These are phyloP conservation scores for Trametes elegans DNA, from an alignment of 768 basidiomycete genomes.

Conservation along the genomic window DNA sequence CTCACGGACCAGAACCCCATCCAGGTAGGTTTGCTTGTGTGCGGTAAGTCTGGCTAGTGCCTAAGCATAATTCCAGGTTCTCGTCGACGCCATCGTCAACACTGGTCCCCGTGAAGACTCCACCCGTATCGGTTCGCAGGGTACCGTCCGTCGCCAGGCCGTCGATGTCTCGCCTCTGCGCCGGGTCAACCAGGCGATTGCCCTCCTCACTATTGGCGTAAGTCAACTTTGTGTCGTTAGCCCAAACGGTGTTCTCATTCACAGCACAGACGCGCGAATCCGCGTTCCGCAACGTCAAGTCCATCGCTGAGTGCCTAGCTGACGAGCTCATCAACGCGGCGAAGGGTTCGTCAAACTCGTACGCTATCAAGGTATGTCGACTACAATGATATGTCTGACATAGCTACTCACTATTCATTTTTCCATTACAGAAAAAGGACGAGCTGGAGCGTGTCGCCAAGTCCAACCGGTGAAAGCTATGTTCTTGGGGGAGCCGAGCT, in stretches of 20 bases:
- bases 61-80: constrained; percentile 49
- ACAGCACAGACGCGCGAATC: constrained; percentile 88
- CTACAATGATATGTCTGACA: neutral
- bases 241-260: neutral
- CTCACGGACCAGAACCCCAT: constrained; percentile 99
- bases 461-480: constrained; percentile 89
- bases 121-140: constrained; percentile 99
- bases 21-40: constrained; percentile 57
- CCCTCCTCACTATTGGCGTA: constrained; percentile 95
- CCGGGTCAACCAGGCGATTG: constrained; percentile 95
- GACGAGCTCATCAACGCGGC: constrained; percentile 99
- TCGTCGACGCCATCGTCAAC: constrained; percentile 99
- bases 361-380: constrained; percentile 91
- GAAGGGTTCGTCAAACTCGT: constrained; percentile 99
- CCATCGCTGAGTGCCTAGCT: constrained; percentile 97
- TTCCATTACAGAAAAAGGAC: constrained; percentile 96
- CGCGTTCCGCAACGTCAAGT: constrained; percentile 99
- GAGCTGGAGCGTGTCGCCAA: constrained; percentile 99
- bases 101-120: constrained; percentile 99
- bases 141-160: constrained; percentile 98
- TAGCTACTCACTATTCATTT: constrained; percentile 9
- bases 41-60: neutral
- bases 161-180: constrained; percentile 99
- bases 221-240: constrained; percentile 33
- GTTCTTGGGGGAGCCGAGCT: constrained; percentile 19